Percentiles rank a stretch among this genome's conserved stretches.
Evolutionary conservation across 192 early-diverging fungal genomes (phyloP).

Genomic region (Kappamyces sp.): DNA sequence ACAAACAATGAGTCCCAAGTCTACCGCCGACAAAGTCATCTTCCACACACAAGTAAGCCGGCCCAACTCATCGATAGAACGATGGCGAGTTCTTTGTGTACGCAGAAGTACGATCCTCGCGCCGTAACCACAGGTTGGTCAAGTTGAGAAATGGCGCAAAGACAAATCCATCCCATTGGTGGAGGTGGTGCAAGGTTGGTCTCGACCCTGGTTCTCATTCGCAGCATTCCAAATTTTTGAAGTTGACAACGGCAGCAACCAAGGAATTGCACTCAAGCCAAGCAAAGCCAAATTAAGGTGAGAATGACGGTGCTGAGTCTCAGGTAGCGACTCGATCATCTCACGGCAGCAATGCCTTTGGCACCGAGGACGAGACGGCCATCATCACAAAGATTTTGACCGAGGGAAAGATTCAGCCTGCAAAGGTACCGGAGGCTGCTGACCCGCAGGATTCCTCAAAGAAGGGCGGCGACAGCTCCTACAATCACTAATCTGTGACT

Average conservation of each 20-base stretch:
- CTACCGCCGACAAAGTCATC: slow-evolving; percentile 6
- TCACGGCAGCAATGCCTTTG: slow-evolving; percentile 33
- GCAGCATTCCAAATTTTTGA: slow-evolving; percentile 22
- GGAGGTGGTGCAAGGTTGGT: slow-evolving; percentile 20
- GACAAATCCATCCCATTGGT: slow-evolving; percentile 27
- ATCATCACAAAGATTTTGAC: slow-evolving; percentile 19
- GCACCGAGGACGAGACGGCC: slow-evolving; percentile 19
- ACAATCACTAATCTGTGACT: neutral
- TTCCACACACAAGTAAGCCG: slow-evolving; percentile 3
- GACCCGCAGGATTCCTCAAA: neutral
- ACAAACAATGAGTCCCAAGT: slow-evolving; percentile 3
- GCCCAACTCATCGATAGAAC: slow-evolving; percentile 10
- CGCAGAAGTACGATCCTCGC: slow-evolving; percentile 5
- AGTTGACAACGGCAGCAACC: slow-evolving; percentile 16
- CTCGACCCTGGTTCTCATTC: neutral
- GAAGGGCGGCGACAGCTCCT: neutral
- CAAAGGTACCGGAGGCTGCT: slow-evolving; percentile 2
- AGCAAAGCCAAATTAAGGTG: slow-evolving; percentile 10
- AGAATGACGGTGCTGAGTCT: too few species aligned
- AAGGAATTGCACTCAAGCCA: slow-evolving; percentile 14
- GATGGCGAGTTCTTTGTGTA: slow-evolving; percentile 19
- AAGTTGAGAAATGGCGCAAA: slow-evolving; percentile 26
- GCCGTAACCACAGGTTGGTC: neutral
- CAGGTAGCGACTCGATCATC: too few species aligned
- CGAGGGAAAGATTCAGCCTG: slow-evolving; percentile 19